A percentile compares a stretch with the other conserved stretches of the same genome.
Conservation (phyloP, 2,329 filamentous ascomycete genomes). For the Macrophomina phaseolina region DNA sequence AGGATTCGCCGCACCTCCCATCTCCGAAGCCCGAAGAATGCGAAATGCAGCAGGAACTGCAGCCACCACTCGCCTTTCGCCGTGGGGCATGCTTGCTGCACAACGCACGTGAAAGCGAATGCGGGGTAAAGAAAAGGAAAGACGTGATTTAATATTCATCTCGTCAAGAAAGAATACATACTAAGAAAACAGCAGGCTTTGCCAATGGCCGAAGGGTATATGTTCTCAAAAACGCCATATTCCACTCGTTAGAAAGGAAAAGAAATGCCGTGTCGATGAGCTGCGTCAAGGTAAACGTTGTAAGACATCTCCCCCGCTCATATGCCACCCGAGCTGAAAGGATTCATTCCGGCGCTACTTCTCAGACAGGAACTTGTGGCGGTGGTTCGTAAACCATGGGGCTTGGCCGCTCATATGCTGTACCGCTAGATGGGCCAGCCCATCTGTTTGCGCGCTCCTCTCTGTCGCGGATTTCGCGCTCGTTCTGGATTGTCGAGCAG, state of each 20-base stretch:
- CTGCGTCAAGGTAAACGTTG: not conserved
- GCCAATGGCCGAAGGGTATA: constrained; percentile 20
- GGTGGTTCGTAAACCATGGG: constrained; percentile 41
- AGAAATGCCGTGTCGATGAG: constrained; percentile 11
- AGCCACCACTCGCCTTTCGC: not conserved
- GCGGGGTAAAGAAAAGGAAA: not conserved
- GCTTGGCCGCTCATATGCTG: constrained; percentile 38
- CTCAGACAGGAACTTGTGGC: not conserved
- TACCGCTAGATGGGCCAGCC: constrained; percentile 45
- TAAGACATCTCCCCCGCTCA: not conserved
- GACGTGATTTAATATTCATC: not conserved
- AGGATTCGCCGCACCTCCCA: not conserved
- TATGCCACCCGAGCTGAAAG: not conserved
- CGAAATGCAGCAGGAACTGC: not conserved
- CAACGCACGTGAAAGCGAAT: not conserved
- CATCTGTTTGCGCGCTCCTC: constrained; percentile 49
- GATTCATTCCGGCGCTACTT: not conserved
- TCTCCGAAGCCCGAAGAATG: not conserved
- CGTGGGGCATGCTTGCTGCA: not conserved
- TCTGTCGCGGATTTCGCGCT: constrained; percentile 51
- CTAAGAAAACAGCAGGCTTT: not conserved
- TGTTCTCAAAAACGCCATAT: constrained; percentile 13
- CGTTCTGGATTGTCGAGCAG: constrained; percentile 52
- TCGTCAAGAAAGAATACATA: not conserved
- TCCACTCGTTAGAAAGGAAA: not conserved